Evolutionary conservation across 2,329 filamentous ascomycete species (phyloP).

Genomic region (Aspergillus proliferans): DNA sequence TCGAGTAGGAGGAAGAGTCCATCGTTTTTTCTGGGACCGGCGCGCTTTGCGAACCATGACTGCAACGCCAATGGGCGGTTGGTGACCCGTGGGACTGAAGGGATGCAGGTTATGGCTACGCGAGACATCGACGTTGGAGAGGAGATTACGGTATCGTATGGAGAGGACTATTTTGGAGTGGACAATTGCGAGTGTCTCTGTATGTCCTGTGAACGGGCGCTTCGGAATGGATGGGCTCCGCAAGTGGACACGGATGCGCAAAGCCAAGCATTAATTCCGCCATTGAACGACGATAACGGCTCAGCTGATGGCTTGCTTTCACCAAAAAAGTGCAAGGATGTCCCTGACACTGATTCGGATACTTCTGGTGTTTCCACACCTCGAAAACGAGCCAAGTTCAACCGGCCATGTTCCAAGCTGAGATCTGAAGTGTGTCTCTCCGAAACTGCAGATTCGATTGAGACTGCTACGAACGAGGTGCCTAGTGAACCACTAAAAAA

Average conservation of each 20-base stretch:
- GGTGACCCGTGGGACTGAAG: slow-evolving; percentile 73
- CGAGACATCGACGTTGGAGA: slow-evolving; percentile 79
- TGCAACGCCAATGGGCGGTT: slow-evolving; percentile 87
- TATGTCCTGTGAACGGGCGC: slow-evolving; percentile 69
- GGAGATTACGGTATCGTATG: slow-evolving; percentile 94
- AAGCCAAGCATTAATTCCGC: slow-evolving; percentile 29
- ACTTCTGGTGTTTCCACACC: slow-evolving; percentile 21
- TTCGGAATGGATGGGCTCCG: slow-evolving; percentile 76
- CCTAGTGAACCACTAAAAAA: neutral
- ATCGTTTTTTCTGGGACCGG: slow-evolving; percentile 88
- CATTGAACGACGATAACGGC: slow-evolving; percentile 18
- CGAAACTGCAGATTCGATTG: slow-evolving; percentile 20
- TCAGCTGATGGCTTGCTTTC: slow-evolving; percentile 11
- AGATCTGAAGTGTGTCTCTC: slow-evolving; percentile 31
- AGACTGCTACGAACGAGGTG: slow-evolving; percentile 10
- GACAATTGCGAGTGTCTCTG: slow-evolving; percentile 95
- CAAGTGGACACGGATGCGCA: slow-evolving; percentile 31
- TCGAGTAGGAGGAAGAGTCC: slow-evolving; percentile 86
- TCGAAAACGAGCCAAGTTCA: slow-evolving; percentile 28
- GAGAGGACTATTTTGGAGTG: slow-evolving; percentile 91
- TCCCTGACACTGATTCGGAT: slow-evolving; percentile 23
- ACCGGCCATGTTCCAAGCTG: slow-evolving; percentile 29
- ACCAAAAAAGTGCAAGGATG: slow-evolving; percentile 24
- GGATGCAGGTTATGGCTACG: slow-evolving; percentile 83
- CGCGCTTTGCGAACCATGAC: slow-evolving; percentile 95